Base-by-base conservation (phyloP, 352 stramenopile species). In the Blastocystis sp. region DNA sequence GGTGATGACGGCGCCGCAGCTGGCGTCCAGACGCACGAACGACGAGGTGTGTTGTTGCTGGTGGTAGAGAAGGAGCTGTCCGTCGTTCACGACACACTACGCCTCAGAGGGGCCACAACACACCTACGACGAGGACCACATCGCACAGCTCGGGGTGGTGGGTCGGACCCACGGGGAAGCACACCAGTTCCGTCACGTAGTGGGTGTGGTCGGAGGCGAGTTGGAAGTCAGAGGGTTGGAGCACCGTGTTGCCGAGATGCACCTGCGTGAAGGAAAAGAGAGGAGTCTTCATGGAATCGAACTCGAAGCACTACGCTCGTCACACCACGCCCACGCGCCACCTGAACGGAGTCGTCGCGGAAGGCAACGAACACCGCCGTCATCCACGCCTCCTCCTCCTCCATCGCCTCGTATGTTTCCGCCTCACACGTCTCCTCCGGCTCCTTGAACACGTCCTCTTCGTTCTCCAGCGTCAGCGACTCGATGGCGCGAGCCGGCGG, bases 21-120 rank as follows among this genome's bases (percentile, higher is more conserved):
- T 19, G 45, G 45, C 45, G 45, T 55, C 45, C 45, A 55, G 6
- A 16, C 45, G 45, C 45, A 55, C 45, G 45, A 55, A 55, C 6
- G 45, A 77, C 19, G 37, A 19, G 12, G 66, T 51, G 24, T 4
- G 37, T 31, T 13, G 37, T 29, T 29, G 29, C 31, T 85, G 74
- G 26, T 37, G 74, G 41, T 85, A 85, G 50, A 85, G 12, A 12
- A 85, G 51, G 10, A 67, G 33, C 31, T 69, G n/a, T 16, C 61
- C 74, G 60, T 85, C 60, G 29, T 62, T 39, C 29, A 85, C 19
- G 12, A 85, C 74, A 26, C 74, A 85, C 74, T 85, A 85, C 35
- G 45, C 50, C 37, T 51, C 4, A 69, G 13, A 13, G 3, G 21
- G n/a, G n/a, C n/a, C 6, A 12, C 21, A 26, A 13, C 26, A 50